Evolutionary conservation across 1,284 basidiomycete genomes (phyloP).

Genomic region (Hemileia vastatrix): DNA sequence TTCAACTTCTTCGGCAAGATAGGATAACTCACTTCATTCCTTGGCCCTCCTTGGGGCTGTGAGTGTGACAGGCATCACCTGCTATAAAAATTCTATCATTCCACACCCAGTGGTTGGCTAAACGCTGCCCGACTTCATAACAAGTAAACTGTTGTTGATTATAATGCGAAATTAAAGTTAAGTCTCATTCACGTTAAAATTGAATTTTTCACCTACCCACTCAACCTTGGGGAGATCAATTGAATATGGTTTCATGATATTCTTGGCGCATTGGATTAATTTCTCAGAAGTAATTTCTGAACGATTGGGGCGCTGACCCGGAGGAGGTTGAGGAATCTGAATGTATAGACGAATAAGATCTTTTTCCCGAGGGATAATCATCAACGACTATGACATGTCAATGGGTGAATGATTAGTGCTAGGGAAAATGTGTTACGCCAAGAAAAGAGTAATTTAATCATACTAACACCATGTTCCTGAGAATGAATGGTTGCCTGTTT

Average conservation of each 20-base stretch:
- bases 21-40: constrained; percentile 46
- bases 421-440: constrained; percentile 24
- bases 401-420: no score
- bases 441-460: neutral
- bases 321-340: constrained; percentile 52
- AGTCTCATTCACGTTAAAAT: no score
- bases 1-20: neutral
- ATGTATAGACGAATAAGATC: constrained; percentile 65
- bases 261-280: constrained; percentile 56
- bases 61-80: constrained; percentile 67
- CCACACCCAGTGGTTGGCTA: constrained; percentile 59
- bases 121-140: constrained; percentile 58
- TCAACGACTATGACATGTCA: no score
- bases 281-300: constrained; percentile 52
- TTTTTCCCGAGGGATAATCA: constrained; percentile 60
- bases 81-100: constrained; percentile 66
- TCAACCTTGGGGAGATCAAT: constrained; percentile 56
- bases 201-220: constrained; percentile 68
- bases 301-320: constrained; percentile 26
- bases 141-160: neutral
- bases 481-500: constrained; percentile 60
- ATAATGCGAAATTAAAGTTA: no score
- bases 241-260: constrained; percentile 59
- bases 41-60: constrained; percentile 64
- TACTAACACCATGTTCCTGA: constrained; percentile 49